Evolutionary conservation across 495 filamentous ascomycete genomes (phyloP).

Genomic region (Delitschia confertaspora): DNA sequence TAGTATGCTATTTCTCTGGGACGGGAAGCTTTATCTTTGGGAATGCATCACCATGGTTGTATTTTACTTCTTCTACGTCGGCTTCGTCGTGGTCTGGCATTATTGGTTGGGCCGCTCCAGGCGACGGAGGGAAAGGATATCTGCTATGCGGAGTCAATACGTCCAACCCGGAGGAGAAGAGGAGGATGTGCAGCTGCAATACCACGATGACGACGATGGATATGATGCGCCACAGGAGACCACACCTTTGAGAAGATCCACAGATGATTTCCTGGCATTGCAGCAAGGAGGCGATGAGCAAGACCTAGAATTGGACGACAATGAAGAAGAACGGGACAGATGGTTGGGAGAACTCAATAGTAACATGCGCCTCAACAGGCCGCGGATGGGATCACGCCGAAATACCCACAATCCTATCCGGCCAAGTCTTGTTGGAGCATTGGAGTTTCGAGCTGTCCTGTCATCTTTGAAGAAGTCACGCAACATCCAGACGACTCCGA

Average conservation of each 20-base stretch:
- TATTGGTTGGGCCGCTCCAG: slow-evolving; percentile 62
- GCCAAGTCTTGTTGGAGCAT: slow-evolving; percentile 82
- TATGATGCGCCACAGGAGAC: slow-evolving; percentile 44
- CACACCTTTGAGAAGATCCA: slow-evolving; percentile 43
- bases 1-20: slow-evolving; percentile 77
- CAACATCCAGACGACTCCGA: slow-evolving; percentile 58
- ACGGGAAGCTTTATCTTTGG: slow-evolving; percentile 77
- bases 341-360: slow-evolving; percentile 75
- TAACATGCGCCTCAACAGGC: slow-evolving; percentile 83
- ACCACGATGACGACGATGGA: slow-evolving; percentile 60
- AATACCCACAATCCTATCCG: slow-evolving; percentile 76
- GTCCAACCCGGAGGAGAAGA: slow-evolving; percentile 60
- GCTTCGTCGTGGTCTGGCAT: slow-evolving; percentile 85
- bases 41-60: slow-evolving; percentile 85
- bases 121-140: slow-evolving; percentile 51
- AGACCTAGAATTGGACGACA: slow-evolving; percentile 51
- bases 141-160: slow-evolving; percentile 65
- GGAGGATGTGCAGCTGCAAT: slow-evolving; percentile 56
- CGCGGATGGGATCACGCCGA: slow-evolving; percentile 51
- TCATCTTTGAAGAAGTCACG: slow-evolving; percentile 69
- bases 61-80: slow-evolving; percentile 86
- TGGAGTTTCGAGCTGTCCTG: slow-evolving; percentile 89
- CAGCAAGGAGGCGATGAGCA: slow-evolving; percentile 52
- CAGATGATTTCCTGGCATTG: slow-evolving; percentile 62
- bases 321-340: slow-evolving; percentile 62